Percentiles rank a stretch among this genome's conserved stretches.
These are phyloP conservation scores for Hortiboletus flavorubellus DNA, from an alignment of 768 basidiomycete species.

Conservation along the genomic window DNA sequence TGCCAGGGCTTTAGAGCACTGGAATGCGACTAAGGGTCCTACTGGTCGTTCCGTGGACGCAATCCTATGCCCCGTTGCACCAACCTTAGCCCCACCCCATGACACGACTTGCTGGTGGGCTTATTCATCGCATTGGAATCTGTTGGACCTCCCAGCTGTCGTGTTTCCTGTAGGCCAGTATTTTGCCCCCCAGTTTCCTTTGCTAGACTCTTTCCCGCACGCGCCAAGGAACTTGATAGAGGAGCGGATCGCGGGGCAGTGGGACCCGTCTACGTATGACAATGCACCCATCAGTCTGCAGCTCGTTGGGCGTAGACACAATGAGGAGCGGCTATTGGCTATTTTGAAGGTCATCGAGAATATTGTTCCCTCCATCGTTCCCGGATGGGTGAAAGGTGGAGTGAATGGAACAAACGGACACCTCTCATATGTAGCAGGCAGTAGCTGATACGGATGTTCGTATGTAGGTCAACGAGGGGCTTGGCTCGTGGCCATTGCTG, in stretches of 20 bases:
- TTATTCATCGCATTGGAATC: conserved; percentile 52
- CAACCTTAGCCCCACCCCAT: conserved; percentile 48
- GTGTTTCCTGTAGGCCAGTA: conserved; percentile 45
- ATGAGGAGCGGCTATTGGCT: conserved; percentile 48
- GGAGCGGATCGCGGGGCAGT: conserved; percentile 35
- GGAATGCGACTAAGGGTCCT: conserved; percentile 38
- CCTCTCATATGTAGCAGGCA: not conserved
- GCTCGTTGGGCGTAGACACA: conserved; percentile 47
- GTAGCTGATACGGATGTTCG: not conserved
- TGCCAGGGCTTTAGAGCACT: conserved; percentile 37
- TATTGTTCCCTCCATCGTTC: conserved; percentile 14
- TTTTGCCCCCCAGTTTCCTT: conserved; percentile 23
- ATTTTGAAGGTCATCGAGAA: conserved; percentile 41
- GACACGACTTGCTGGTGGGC: conserved; percentile 48
- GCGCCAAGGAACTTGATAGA: conserved; percentile 37
- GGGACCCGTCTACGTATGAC: conserved; percentile 41
- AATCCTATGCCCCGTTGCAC: conserved; percentile 44
- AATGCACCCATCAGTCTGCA: conserved; percentile 46
- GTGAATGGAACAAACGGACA: conserved; percentile 14
- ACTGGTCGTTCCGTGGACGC: conserved; percentile 47
- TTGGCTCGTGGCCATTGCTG: conserved; percentile 13
- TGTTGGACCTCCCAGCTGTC: conserved; percentile 46
- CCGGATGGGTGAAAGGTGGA: not conserved
- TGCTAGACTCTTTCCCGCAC: conserved; percentile 10
- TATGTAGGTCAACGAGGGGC: conserved; percentile 5